Base-by-base conservation (phyloP, 176 grass and related monocot genomes). In the Avena sativa region DNA sequence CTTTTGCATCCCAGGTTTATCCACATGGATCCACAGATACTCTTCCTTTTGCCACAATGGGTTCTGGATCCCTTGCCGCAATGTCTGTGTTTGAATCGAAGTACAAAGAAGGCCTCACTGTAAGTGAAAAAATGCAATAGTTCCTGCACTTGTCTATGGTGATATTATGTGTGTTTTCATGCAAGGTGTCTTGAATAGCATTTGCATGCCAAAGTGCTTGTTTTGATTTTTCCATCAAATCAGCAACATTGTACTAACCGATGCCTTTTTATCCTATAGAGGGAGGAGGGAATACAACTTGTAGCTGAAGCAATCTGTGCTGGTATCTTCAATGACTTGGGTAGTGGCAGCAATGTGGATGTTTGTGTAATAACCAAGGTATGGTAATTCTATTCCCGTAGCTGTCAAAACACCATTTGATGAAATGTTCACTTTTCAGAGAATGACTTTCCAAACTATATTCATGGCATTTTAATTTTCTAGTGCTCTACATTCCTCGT, bases 301-400 rank as follows among this genome's bases (percentile, higher is more conserved):
- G 96, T 98, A 21, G 47, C 78, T 1, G 90, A 95, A 7, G 96
- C 96, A 72, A 94, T 98, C 55, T 81, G 86, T 53, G 89, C 88
- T 67, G 96, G 96, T 81, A 98, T 98, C 76, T 98, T 98, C 82
- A 95, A 98, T 88, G 96, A 98, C 80, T 84, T 95, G 81, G 96
- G 96, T 28, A 98, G 96, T 91, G 96, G 96, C 19, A 98, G 96
- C 90, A 98, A 98, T 13, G 93, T 98, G 14, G 96, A 98, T 71
- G 86, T 98, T 71, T 98, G 93, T 53, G 93, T 98, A 57, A 98
- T 99, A 85, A 99, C 97, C n/a, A 94, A 99, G 92, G 94, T 99
- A 87, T 51, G 32, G 79, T 40, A 49, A 14, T 83, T 52, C 70
- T 6, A 0, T 68, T 85, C 19, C 40, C 78, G 68, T 58, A 36